These are phyloP conservation scores for Pyrrhoderma noxium DNA, from an alignment of 1,284 basidiomycete species.

Conservation along the genomic window DNA sequence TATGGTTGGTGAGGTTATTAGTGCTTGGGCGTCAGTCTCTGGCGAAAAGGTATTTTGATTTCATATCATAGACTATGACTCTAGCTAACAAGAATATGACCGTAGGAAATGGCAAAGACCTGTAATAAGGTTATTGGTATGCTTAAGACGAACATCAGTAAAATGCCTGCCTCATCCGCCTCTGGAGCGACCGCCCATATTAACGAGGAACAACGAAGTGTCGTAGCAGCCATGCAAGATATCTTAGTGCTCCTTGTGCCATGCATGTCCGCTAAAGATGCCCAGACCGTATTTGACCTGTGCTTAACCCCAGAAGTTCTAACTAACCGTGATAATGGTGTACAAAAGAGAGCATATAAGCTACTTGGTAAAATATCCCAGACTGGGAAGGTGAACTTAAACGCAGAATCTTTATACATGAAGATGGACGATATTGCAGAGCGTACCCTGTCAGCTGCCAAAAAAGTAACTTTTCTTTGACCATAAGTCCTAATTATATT, in stretches of 20 bases:
- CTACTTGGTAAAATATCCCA: conserved; percentile 72
- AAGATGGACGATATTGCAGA: conserved; percentile 58
- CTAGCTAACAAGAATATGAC: conserved; percentile 7
- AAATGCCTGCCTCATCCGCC: conserved; percentile 22
- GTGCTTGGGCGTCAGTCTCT: conserved; percentile 80
- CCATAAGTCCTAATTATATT: not conserved
- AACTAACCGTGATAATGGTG: conserved; percentile 70
- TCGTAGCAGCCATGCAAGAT: conserved; percentile 82
- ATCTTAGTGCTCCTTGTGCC: conserved; percentile 84
- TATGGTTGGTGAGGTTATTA: conserved; percentile 85
- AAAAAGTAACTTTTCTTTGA: conserved; percentile 49
- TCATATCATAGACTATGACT: conserved; percentile 1
- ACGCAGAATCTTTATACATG: conserved; percentile 54
- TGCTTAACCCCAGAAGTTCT: conserved; percentile 56
- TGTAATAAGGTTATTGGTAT: conserved; percentile 76
- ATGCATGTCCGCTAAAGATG: conserved; percentile 56
- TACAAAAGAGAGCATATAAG: conserved; percentile 96
- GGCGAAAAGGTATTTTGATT: conserved; percentile 45
- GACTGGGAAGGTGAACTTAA: conserved; percentile 46
- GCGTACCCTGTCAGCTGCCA: conserved; percentile 76
- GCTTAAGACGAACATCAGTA: conserved; percentile 64
- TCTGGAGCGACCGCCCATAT: conserved; percentile 31
- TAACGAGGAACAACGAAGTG: conserved; percentile 37
- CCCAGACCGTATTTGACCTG: conserved; percentile 55
- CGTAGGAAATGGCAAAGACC: conserved; percentile 70